Evolutionary conservation across 176 grass and related monocot species (phyloP).

Genomic region (Puccinellia tenuiflora): DNA sequence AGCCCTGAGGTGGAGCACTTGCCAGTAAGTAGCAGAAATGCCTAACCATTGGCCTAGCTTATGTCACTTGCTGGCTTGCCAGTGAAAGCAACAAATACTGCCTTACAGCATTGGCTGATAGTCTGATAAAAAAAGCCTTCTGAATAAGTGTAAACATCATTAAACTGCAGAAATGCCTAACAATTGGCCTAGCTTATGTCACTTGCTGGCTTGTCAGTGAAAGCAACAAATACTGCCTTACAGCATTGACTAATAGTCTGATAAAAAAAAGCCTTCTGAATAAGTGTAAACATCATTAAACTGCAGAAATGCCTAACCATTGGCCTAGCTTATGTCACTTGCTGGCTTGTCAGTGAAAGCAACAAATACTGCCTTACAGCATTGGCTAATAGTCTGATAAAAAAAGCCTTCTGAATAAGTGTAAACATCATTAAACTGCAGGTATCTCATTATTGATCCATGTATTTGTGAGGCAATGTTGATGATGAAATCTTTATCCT

Average conservation of each 20-base stretch:
- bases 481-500: background rate
- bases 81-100: background rate
- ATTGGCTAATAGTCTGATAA: background rate
- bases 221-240: background rate
- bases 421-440: background rate
- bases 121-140: background rate
- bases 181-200: background rate
- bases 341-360: background rate
- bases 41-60: background rate
- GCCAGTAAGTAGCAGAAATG: slow-evolving; percentile 38
- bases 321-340: background rate
- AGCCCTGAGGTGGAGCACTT: slow-evolving; percentile 59
- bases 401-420: background rate
- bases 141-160: background rate
- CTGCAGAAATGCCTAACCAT: background rate
- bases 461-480: background rate
- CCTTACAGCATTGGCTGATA: background rate
- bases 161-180: background rate
- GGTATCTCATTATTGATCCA: background rate
- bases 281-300: background rate
- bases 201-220: background rate
- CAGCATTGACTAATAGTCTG: background rate
- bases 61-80: background rate
- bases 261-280: background rate
- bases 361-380: background rate